Evolutionary conservation across 352 stramenopile species (phyloP).

Genomic region (Halophytophthora polymorphica): DNA sequence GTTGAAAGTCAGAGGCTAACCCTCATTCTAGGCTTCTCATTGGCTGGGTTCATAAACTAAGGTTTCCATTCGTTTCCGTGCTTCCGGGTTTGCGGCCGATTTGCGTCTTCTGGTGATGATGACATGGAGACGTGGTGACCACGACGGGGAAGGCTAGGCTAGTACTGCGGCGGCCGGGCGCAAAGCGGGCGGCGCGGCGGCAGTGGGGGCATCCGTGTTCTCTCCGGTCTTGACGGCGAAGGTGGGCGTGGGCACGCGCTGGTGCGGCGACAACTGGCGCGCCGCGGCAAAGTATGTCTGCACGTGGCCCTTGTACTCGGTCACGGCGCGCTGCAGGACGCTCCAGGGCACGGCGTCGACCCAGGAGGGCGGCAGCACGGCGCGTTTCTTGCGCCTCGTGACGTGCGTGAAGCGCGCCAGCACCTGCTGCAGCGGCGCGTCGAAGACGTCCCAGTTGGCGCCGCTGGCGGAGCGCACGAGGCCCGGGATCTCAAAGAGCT

Average conservation of each 20-base stretch:
- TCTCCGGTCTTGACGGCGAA: conserved; percentile 48
- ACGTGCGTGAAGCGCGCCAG: conserved; percentile 46
- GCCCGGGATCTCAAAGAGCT: conserved; percentile 71
- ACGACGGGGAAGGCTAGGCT: conserved; percentile 18
- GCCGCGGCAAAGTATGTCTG: conserved; percentile 64
- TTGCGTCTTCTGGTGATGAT: not conserved
- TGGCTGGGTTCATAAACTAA: too few relatives aligned
- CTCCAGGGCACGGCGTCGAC: conserved; percentile 36
- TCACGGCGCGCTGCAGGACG: conserved; percentile 47
- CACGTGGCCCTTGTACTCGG: conserved; percentile 66
- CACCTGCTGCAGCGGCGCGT: conserved; percentile 52
- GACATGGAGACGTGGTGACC: too few relatives aligned
- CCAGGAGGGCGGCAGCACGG: conserved; percentile 29
- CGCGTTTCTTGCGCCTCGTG: conserved; percentile 25
- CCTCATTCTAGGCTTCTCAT: too few relatives aligned
- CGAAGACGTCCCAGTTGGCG: conserved; percentile 60
- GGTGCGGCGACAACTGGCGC: conserved; percentile 59
- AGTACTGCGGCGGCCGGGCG: conserved; percentile 17
- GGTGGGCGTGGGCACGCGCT: conserved; percentile 54
- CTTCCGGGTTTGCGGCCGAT: too few relatives aligned
- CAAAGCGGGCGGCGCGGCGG: conserved; percentile 2
- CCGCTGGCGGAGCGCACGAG: conserved; percentile 37
- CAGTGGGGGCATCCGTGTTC: conserved; percentile 5
- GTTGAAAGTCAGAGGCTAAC: too few relatives aligned
- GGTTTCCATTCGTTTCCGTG: too few relatives aligned